phyloP scores from a whole-genome alignment of 2,329 filamentous ascomycete species.

The Byssoonygena ceratinophila region DNA sequence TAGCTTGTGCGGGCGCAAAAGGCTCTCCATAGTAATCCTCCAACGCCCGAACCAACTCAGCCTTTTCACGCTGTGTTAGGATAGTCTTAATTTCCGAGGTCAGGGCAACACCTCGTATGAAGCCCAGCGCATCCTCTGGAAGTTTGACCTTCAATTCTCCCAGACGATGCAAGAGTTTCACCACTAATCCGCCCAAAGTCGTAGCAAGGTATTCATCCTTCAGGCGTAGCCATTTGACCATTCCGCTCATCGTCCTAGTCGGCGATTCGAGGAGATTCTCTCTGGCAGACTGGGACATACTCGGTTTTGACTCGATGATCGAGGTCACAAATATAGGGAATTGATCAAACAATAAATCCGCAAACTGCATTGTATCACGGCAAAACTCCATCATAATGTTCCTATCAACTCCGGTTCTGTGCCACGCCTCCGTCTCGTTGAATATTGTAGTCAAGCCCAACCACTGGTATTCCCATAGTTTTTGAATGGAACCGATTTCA shows the following conservation, averaged over 20 bases:
- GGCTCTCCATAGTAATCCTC: slow-evolving; percentile 43
- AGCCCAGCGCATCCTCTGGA: slow-evolving; percentile 51
- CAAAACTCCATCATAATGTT: slow-evolving; percentile 81
- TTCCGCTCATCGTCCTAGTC: slow-evolving; percentile 52
- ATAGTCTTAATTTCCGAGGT: slow-evolving; percentile 61
- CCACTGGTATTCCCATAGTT: slow-evolving; percentile 82
- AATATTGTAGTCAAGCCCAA: slow-evolving; percentile 70
- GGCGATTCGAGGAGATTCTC: slow-evolving; percentile 55
- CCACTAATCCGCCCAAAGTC: slow-evolving; percentile 69
- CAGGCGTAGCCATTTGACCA: slow-evolving; percentile 81
- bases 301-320: slow-evolving; percentile 40
- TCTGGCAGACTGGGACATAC: slow-evolving; percentile 32
- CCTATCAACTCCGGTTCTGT: slow-evolving; percentile 57
- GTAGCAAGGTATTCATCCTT: slow-evolving; percentile 77
- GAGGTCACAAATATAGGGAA: slow-evolving; percentile 73
- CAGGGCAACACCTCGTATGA: slow-evolving; percentile 47
- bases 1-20: slow-evolving; percentile 31
- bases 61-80: slow-evolving; percentile 68
- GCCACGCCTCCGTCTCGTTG: slow-evolving; percentile 73
- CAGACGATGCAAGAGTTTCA: slow-evolving; percentile 74
- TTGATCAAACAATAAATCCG: slow-evolving; percentile 71
- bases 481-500: slow-evolving; percentile 57
- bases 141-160: slow-evolving; percentile 64
- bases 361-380: slow-evolving; percentile 88
- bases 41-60: slow-evolving; percentile 59